phyloP scores from a whole-genome alignment of 768 basidiomycete species.

The Chalciporus piperatus region DNA sequence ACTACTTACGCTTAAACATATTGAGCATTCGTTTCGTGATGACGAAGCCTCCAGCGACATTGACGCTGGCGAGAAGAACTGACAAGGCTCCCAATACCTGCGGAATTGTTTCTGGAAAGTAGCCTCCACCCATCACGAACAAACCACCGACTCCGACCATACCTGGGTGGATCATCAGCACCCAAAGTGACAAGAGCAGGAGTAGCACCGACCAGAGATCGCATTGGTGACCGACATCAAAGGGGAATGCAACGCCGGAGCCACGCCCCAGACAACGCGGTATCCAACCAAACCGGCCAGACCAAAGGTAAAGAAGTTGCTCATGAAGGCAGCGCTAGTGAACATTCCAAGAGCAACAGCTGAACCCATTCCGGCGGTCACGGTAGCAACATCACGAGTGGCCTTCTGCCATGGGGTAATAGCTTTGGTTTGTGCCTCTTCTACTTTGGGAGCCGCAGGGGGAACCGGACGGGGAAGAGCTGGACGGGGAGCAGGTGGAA shows the following conservation, averaged over 20 bases:
- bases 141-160: slow-evolving; percentile 84
- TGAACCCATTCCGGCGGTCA: slow-evolving; percentile 77
- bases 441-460: slow-evolving; percentile 47
- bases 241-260: slow-evolving; percentile 85
- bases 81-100: slow-evolving; percentile 78
- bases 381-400: slow-evolving; percentile 65
- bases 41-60: slow-evolving; percentile 86
- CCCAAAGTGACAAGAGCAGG: slow-evolving; percentile 6
- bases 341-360: slow-evolving; percentile 72
- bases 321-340: slow-evolving; percentile 83
- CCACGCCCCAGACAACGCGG: slow-evolving; percentile 87
- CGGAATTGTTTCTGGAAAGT: slow-evolving; percentile 75
- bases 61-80: slow-evolving; percentile 84
- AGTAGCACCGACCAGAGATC: slow-evolving; percentile 59
- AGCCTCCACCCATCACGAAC: slow-evolving; percentile 90
- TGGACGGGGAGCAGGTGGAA: slow-evolving; percentile 67
- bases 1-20: slow-evolving; percentile 77
- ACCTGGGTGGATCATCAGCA: slow-evolving; percentile 31
- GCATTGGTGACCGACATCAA: slow-evolving; percentile 92
- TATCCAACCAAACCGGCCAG: slow-evolving; percentile 85
- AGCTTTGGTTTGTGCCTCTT: slow-evolving; percentile 45
- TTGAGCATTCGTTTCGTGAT: slow-evolving; percentile 92
- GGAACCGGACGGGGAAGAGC: slow-evolving; percentile 57
- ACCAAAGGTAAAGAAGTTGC: slow-evolving; percentile 85
- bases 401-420: slow-evolving; percentile 87